These are phyloP conservation scores for Asterophora parasitica DNA, from an alignment of 768 basidiomycete genomes.

Conservation along the genomic window DNA sequence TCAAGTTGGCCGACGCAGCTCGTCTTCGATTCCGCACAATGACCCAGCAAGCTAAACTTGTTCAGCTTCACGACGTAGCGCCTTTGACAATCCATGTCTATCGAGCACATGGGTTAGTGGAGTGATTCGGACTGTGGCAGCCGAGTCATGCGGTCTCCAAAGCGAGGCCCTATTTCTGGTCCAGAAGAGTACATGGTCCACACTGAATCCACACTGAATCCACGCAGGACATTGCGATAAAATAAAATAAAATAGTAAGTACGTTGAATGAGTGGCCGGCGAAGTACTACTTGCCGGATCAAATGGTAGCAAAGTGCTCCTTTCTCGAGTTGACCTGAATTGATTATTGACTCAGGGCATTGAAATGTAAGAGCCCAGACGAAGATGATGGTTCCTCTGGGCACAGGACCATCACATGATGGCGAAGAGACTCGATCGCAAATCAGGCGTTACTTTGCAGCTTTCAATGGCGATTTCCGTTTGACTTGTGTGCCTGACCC, in stretches of 20 bases:
- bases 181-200: background rate
- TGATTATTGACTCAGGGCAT: no score
- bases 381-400: conserved; percentile 27
- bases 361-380: background rate
- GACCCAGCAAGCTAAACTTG: no score
- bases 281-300: conserved; percentile 4
- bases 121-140: conserved; percentile 5
- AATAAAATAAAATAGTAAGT: no score
- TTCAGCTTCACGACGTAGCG: background rate
- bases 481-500: conserved; percentile 17
- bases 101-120: background rate
- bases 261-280: no score
- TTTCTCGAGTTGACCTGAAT: no score
- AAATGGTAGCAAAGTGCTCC: conserved; percentile 7
- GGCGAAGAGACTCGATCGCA: conserved; percentile 7
- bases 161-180: conserved; percentile 1
- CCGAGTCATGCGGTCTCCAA: background rate
- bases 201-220: background rate
- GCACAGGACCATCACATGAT: conserved; percentile 13
- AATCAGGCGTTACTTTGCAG: conserved; percentile 1
- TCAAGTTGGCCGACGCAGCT: no score
- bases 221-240: no score
- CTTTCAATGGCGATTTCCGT: conserved; percentile 8
- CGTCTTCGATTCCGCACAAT: no score
- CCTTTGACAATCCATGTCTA: background rate